Evolutionary conservation across 2,329 filamentous ascomycete species (phyloP), one percentile per base, ranked within the genome.

Genomic region (Byssochlamys sp.): DNA sequence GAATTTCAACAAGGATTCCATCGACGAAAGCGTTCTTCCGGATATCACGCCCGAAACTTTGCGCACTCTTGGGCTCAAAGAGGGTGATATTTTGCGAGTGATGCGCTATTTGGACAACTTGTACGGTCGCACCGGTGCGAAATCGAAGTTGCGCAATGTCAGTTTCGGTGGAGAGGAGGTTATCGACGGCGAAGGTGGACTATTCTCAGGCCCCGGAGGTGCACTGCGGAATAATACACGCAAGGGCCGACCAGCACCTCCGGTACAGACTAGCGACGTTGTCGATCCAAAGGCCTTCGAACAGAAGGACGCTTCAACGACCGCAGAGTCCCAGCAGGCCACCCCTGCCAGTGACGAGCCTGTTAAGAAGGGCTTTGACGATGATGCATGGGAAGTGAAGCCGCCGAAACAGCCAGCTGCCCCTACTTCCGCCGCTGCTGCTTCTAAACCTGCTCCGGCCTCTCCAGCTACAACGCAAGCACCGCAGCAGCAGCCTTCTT

Each of bases 341-440:
- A 81, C 81, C 31, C 77, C 83, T 0, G 70, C 81, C 52, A 71
- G 75, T 39, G 77, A 80, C 39, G 79, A 82, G 59, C 76, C 77
- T 54, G 73, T 73, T 35, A 67, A 74, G 49, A 77, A 79, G 59
- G 90, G 90, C 2, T 97, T 97, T 67, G 94, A 99, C 55, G 94
- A 97, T 68, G 90, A 97, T 77, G 94, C 94, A 7, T 99, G 94
- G 94, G 90, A 95, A 67, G 87, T 96, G 54, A 96, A 96, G 76
- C 89, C 90, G 19, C 83, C 87, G 12, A 87, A 85, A 69, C 82
- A 85, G 56, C 64, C 73, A 54, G 56, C 66, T 54, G 62, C 67
- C 63, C 55, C 70, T 57, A 52, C 73, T 31, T 58, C 70, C 49
- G 62, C 78, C 53, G 69, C 75, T 31, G 65, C 79, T 25, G 66